Evolutionary conservation across 306 rosid species (phyloP), one percentile per base, ranked within the genome.

Genomic region (Pyrus betulifolia): DNA sequence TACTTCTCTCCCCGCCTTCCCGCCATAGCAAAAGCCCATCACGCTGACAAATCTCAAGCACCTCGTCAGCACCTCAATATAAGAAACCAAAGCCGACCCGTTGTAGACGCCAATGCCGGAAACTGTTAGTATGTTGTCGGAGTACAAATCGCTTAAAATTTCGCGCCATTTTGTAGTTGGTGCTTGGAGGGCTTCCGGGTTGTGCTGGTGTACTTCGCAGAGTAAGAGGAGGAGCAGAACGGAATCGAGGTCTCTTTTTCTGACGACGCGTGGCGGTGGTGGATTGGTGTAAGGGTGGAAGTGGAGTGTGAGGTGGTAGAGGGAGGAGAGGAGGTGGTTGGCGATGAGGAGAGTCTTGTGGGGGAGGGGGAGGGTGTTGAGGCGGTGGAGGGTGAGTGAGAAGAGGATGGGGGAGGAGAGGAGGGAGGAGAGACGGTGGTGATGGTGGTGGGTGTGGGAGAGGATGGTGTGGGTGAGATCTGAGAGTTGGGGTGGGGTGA

Each of bases 351-450:
- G 84, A 57, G 93, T 72, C 78, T 94, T 94, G 71, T 82, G 83
- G 28, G 80, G 75, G 62, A 94, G 93, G 25, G 97, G 83, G 73
- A 92, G 90, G 33, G 81, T 68, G 84, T 89, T 88, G 71, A 94
- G 97, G 78, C 85, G 86, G 63, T 74, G 93, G 69, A 94, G 89
- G 31, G 93, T 85, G 70, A 88, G 76, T 21, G 95, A 84, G 71
- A 90, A 92, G 76, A 87, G 93, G 15, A 87, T 52, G 1, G 91
- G 95, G 11, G 91, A 89, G 17, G 95, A 87, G 76, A 94, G 96
- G 80, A 94, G 61, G 76, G 84, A 11, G 52, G 93, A 44, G 83
- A 90, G 90, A 69, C 96, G 95, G 77, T 52, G 91, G 77, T 78
- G 86, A 75, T 75, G 91, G 82, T 35, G 88, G 87, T 75, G 81